Base-by-base conservation (phyloP, 2,329 filamentous ascomycete species). In the Paracamarosporium sp. region DNA sequence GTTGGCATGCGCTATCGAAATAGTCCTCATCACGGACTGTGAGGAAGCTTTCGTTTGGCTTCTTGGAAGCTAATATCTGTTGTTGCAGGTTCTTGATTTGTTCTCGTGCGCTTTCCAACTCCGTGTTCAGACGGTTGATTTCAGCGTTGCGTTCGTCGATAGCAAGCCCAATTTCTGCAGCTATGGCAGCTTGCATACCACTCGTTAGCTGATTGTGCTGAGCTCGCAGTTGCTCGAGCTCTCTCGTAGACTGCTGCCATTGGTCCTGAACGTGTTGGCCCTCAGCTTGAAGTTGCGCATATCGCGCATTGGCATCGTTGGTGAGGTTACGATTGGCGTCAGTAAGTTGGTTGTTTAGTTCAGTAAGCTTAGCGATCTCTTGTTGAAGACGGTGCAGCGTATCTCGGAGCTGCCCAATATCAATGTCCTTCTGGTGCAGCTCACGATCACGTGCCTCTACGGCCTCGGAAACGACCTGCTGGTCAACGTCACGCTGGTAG, bases 1-100 rank as follows among this genome's bases (percentile, higher is more conserved):
- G 90, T 76, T 97, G 93, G 75, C 95, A 99, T 40, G 93, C 91
- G 69, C 88, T 88, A 71, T 97, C 93, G 73, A 99, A 98, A 82
- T 97, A 93, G 79, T 97, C 93, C 76, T 97, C 93, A 72, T 97
- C 93, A 64, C 87, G 87, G 60, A 93, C 83, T 47, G 85, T 86
- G 61, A 98, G 88, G 79, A 96, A 94, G 64, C 91, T 86, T 68
- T 92, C 89, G 59, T 83, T 82, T 52, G 86, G 72, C 55, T 82
- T 82, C 31, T 76, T 76, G n/a, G 84, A 81, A 2, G 81, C 79
- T 25, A 87, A 77, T 36, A 89, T 86, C 68, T 88, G 82, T 61
- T 82, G 80, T 66, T 89, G 86, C 46, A 89, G 75, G 20, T 81
- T 79, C 63, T 85, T 82, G 63, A 89, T 84, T 67, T 87, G 83